Evolutionary conservation across 73 alveolate genomes (phyloP).

Genomic region (Paraurostyla sp.): DNA sequence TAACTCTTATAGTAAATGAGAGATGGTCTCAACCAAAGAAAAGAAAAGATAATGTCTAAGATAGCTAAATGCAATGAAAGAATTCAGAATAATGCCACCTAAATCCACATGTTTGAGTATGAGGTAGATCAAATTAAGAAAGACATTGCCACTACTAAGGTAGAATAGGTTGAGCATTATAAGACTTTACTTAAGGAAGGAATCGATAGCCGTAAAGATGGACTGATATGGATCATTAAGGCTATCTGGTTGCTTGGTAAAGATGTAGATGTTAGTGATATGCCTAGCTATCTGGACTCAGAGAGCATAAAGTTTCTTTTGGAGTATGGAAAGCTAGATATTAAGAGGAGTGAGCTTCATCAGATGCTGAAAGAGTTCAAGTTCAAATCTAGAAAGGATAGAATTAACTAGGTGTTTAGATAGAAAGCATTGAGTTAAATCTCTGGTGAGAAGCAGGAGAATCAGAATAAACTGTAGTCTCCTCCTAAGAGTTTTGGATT

Average conservation of each 20-base stretch:
- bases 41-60: conserved; percentile 22
- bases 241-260: conserved; percentile 52
- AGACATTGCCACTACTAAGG: not conserved
- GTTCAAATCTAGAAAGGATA: not conserved
- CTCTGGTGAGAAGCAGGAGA: not conserved
- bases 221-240: conserved; percentile 60
- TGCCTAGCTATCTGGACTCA: conserved; percentile 57
- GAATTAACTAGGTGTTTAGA: not conserved
- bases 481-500: conserved; percentile 47
- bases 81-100: not conserved
- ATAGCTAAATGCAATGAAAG: conserved; percentile 27
- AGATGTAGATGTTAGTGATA: conserved; percentile 12
- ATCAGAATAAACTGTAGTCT: not conserved
- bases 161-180: conserved; percentile 55
- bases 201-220: conserved; percentile 65
- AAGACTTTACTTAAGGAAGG: conserved; percentile 51
- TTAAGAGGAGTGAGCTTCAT: conserved; percentile 42
- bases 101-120: conserved; percentile 31
- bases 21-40: conserved; percentile 12
- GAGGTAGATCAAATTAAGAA: conserved; percentile 15
- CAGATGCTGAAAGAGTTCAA: conserved; percentile 5
- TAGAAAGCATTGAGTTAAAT: not conserved
- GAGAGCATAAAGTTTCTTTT: conserved; percentile 52
- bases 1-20: not conserved
- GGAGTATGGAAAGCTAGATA: conserved; percentile 51